These are phyloP conservation scores for Ormosia semicastrata DNA, from an alignment of 306 rosid species.

Conservation along the genomic window DNA sequence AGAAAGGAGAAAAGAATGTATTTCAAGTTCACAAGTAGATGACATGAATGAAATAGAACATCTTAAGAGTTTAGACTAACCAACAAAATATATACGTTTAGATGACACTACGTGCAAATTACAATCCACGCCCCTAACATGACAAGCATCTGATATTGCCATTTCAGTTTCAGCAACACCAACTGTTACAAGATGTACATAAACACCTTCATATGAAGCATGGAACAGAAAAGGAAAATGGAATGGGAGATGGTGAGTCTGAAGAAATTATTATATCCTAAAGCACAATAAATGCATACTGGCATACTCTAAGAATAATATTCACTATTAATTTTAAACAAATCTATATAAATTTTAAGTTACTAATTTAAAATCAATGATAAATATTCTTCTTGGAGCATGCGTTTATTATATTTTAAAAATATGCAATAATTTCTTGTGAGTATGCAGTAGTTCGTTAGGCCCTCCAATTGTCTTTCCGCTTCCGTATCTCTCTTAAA, in stretches of 20 bases:
- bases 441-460: background rate
- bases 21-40: slow-evolving; percentile 1
- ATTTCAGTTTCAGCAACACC: slow-evolving; percentile 8
- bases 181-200: background rate
- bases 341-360: no score
- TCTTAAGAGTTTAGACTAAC: slow-evolving; percentile 14
- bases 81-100: background rate
- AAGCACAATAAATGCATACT: no score
- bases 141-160: slow-evolving; percentile 1
- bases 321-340: no score
- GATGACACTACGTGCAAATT: background rate
- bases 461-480: slow-evolving; percentile 75
- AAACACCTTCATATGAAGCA: background rate
- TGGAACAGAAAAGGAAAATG: background rate
- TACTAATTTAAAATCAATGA: no score
- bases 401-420: no score
- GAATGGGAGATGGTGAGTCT: background rate
- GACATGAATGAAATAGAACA: slow-evolving; percentile 23
- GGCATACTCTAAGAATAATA: no score
- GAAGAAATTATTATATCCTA: background rate
- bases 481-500: slow-evolving; percentile 52
- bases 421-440: no score
- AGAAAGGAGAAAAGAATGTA: background rate
- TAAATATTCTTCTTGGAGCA: no score
- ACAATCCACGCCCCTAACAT: slow-evolving; percentile 3